These are phyloP conservation scores for Phaeosphaeriaceae sp. DNA, from an alignment of 2,329 filamentous ascomycete genomes.

Conservation along the genomic window DNA sequence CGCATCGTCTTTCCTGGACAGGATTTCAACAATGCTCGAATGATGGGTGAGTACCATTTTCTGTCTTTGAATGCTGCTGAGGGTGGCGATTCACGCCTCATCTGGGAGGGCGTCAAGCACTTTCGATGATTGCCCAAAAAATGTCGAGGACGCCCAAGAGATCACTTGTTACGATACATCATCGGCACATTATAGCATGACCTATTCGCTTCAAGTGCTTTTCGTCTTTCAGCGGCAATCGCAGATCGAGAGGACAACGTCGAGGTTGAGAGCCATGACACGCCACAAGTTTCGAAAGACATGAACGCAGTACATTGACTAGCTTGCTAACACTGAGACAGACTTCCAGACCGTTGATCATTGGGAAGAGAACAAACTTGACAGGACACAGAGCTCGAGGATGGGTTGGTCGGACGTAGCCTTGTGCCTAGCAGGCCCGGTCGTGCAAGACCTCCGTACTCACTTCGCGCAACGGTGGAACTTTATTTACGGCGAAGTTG, in stretches of 20 bases:
- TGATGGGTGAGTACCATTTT: conserved; percentile 66
- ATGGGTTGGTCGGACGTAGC: conserved; percentile 95
- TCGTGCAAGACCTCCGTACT: conserved; percentile 75
- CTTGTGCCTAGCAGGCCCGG: conserved; percentile 76
- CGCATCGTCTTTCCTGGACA: conserved; percentile 85
- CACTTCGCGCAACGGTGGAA: conserved; percentile 93
- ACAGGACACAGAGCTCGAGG: conserved; percentile 77
- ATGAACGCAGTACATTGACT: not conserved
- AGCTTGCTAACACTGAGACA: conserved; percentile 22
- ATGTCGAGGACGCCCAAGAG: not conserved
- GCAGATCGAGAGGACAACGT: not conserved
- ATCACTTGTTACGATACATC: not conserved
- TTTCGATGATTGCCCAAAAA: not conserved
- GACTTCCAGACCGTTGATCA: conserved; percentile 78
- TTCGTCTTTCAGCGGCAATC: not conserved
- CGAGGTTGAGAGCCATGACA: not conserved
- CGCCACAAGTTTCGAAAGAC: not conserved
- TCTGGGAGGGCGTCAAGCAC: not conserved
- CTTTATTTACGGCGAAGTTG: conserved; percentile 74
- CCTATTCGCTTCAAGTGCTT: not conserved
- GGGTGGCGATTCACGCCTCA: too few species aligned
- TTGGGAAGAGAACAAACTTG: conserved; percentile 86
- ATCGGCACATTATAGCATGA: not conserved
- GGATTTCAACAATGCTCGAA: conserved; percentile 88
- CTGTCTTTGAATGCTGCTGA: not conserved